Conservation (phyloP, 192 early-diverging fungal genomes). For the Coemansia sp. region DNA sequence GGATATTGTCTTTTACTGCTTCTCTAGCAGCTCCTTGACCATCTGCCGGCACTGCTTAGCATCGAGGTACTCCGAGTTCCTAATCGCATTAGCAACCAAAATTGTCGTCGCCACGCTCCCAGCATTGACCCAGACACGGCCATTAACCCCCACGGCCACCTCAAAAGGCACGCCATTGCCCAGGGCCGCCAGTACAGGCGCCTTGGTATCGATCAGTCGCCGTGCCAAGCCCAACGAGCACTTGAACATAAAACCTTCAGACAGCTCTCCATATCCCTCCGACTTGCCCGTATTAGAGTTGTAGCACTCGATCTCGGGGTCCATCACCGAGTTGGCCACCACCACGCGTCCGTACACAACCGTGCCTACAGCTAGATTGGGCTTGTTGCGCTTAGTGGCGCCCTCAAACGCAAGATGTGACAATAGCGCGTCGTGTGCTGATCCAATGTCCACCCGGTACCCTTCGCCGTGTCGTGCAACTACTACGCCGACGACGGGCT, state of each 20-base stretch:
- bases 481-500: slow-evolving; percentile 88
- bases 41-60: slow-evolving; percentile 60
- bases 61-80: slow-evolving; percentile 71
- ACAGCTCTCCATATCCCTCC: slow-evolving; percentile 91
- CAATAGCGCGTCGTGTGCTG: slow-evolving; percentile 81
- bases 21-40: slow-evolving; percentile 54
- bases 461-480: slow-evolving; percentile 67
- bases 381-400: slow-evolving; percentile 88
- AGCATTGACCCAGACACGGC: slow-evolving; percentile 90
- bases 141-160: slow-evolving; percentile 91
- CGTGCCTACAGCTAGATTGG: slow-evolving; percentile 76
- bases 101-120: slow-evolving; percentile 65
- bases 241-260: slow-evolving; percentile 76
- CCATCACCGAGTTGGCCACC: slow-evolving; percentile 95
- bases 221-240: slow-evolving; percentile 72
- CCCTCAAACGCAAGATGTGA: slow-evolving; percentile 89
- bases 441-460: slow-evolving; percentile 94
- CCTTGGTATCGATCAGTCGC: slow-evolving; percentile 72
- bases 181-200: slow-evolving; percentile 71
- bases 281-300: slow-evolving; percentile 79
- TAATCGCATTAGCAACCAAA: slow-evolving; percentile 69
- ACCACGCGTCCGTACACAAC: slow-evolving; percentile 84
- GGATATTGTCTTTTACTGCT: slow-evolving; percentile 14
- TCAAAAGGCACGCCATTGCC: slow-evolving; percentile 82
- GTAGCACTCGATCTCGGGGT: slow-evolving; percentile 93